Percentiles rank a stretch among this genome's conserved stretches.
These are phyloP conservation scores for Fraxinus cuspidata DNA, from an alignment of 257 asterid genomes.

Conservation along the genomic window DNA sequence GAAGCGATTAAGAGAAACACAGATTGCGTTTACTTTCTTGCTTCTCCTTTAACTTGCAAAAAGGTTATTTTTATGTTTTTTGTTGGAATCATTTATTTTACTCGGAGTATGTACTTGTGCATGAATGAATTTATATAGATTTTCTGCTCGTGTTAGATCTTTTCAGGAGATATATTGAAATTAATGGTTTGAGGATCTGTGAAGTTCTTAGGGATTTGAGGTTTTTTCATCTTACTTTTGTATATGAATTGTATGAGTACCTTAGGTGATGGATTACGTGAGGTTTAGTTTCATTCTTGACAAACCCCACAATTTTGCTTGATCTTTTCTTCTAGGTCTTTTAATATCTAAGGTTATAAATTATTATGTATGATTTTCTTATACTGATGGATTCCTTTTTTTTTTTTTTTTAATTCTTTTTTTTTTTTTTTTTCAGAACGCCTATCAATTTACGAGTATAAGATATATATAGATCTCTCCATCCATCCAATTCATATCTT, in stretches of 20 bases:
- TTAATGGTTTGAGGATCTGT: background rate
- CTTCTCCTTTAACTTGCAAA: constrained; percentile 95
- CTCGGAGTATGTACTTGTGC: background rate
- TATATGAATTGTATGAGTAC: background rate
- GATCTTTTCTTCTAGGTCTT: background rate
- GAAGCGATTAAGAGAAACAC: constrained; percentile 72
- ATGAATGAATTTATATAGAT: background rate
- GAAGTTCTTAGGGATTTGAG: background rate
- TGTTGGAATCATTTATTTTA: background rate
- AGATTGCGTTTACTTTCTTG: constrained; percentile 91
- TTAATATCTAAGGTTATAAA: background rate
- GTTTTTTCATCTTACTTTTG: background rate
- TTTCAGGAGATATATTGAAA: background rate
- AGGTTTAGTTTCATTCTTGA: background rate
- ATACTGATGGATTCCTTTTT: background rate
- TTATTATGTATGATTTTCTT: background rate
- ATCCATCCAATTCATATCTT: background rate
- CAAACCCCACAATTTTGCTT: background rate
- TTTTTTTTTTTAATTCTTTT: background rate
- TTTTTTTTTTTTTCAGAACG: background rate
- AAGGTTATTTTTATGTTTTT: constrained; percentile 45
- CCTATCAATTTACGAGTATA: background rate
- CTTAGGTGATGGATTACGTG: background rate
- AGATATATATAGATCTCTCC: background rate
- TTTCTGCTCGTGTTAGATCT: background rate